Percentiles rank a stretch among this genome's conserved stretches.
Evolutionary conservation across 2,329 filamentous ascomycete species (phyloP).

Genomic region (Trichoderma gracile): DNA sequence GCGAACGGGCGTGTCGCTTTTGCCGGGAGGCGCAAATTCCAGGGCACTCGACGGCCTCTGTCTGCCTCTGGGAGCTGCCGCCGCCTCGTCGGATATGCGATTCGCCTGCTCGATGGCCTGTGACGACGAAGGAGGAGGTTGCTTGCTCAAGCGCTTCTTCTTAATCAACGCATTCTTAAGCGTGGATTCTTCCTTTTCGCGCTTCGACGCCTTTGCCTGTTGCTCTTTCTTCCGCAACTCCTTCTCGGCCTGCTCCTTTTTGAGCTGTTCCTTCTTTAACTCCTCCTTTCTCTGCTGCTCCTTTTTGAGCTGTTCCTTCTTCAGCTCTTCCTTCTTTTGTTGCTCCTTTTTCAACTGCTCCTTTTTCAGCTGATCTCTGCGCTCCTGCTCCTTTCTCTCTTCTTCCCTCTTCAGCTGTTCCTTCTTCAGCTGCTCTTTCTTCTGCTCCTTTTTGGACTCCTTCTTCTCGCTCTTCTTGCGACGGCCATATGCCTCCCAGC

Average conservation of each 20-base stretch:
- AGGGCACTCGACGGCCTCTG: conserved; percentile 33
- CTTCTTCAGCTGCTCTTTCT: conserved; percentile 38
- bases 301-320: conserved; percentile 25
- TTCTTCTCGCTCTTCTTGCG: conserved; percentile 57
- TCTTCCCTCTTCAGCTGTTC: conserved; percentile 24
- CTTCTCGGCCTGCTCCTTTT: conserved; percentile 25
- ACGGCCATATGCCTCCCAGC: conserved; percentile 59
- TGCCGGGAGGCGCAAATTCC: conserved; percentile 31
- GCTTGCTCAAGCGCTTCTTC: conserved; percentile 38
- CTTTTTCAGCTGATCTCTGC: conserved; percentile 29
- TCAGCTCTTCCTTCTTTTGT: conserved; percentile 31
- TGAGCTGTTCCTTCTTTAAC: conserved; percentile 33
- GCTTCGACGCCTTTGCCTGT: conserved; percentile 30
- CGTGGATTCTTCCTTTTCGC: conserved; percentile 24
- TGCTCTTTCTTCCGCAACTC: conserved; percentile 26
- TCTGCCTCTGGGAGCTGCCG: conserved; percentile 22
- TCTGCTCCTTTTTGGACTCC: conserved; percentile 49
- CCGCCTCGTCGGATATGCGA: conserved; percentile 27
- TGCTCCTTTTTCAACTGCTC: conserved; percentile 22
- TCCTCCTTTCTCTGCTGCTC: conserved; percentile 27
- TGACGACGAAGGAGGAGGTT: conserved; percentile 34
- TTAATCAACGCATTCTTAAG: conserved; percentile 33
- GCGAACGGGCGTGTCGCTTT: conserved; percentile 31
- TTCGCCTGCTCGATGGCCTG: conserved; percentile 26
- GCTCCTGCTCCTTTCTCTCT: conserved; percentile 22